Evolutionary conservation across 2,329 filamentous ascomycete species (phyloP).

Genomic region (Exophiala phaeomuriformis): DNA sequence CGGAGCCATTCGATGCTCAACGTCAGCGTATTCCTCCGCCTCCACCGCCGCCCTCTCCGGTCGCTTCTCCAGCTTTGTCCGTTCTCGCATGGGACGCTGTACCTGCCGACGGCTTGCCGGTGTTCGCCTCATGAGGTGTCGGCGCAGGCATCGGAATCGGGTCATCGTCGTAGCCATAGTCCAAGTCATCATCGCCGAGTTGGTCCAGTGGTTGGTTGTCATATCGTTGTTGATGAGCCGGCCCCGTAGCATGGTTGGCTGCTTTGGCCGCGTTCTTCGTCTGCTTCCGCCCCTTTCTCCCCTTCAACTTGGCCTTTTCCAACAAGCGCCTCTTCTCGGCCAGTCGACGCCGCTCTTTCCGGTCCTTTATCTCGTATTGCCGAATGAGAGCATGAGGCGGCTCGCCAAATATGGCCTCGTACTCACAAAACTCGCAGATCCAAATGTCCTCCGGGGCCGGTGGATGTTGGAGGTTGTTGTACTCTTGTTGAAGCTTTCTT

Average conservation of each 20-base stretch:
- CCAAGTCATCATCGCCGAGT: constrained; percentile 43
- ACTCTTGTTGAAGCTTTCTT: constrained; percentile 68
- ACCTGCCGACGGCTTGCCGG: constrained; percentile 7
- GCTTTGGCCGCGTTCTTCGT: constrained; percentile 57
- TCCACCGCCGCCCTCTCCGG: constrained; percentile 17
- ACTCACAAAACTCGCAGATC: constrained; percentile 98
- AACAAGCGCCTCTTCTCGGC: constrained; percentile 78
- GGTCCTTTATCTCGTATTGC: constrained; percentile 90
- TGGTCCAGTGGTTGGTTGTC: constrained; percentile 38
- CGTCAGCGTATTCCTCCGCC: constrained; percentile 23
- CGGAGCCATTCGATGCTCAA: constrained; percentile 1
- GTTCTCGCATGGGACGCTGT: constrained; percentile 12
- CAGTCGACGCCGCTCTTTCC: constrained; percentile 71
- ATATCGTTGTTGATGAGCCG: constrained; percentile 35
- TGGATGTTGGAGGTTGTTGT: constrained; percentile 67
- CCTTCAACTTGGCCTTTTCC: constrained; percentile 92
- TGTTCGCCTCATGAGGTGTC: constrained; percentile 31
- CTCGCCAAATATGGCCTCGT: constrained; percentile 87
- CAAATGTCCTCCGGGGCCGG: constrained; percentile 68
- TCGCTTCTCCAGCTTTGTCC: constrained; percentile 21
- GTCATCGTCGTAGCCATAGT: constrained; percentile 48
- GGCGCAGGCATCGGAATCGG: constrained; percentile 35
- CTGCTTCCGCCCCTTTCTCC: constrained; percentile 78
- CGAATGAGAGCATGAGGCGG: constrained; percentile 78
- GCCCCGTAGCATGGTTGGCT: constrained; percentile 31